Evolutionary conservation across 331 rosid species (phyloP).

Genomic region (Quercus tomentella): DNA sequence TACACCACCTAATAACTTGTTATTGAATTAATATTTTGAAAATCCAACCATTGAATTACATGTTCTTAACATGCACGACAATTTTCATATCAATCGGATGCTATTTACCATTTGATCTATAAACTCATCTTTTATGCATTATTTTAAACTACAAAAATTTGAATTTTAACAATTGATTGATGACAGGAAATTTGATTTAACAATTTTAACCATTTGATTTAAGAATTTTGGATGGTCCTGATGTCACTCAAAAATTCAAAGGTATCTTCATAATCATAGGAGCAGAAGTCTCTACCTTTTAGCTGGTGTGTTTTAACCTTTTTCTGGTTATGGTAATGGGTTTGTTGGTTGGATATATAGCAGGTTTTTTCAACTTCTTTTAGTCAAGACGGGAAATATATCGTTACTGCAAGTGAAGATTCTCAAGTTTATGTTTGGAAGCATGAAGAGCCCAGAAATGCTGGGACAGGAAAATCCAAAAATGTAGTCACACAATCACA

Average conservation of each 20-base stretch:
- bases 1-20: too few species aligned
- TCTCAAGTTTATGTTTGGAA: conserved; percentile 76
- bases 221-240: conserved; percentile 60
- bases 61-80: too few species aligned
- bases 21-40: too few species aligned
- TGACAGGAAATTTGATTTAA: too few species aligned
- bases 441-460: conserved; percentile 43
- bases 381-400: conserved; percentile 56
- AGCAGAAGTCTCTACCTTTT: neutral
- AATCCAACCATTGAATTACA: too few species aligned
- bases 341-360: neutral
- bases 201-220: too few species aligned
- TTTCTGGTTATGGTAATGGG: neutral
- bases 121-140: too few species aligned
- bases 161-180: too few species aligned
- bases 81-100: too few species aligned
- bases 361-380: conserved; percentile 77
- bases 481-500: conserved; percentile 23
- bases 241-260: conserved; percentile 59
- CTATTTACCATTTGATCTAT: too few species aligned
- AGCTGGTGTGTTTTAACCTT: neutral
- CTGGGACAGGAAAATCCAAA: conserved; percentile 35
- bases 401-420: conserved; percentile 83
- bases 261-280: conserved; percentile 33
- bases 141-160: too few species aligned